Base-by-base conservation (phyloP, 768 basidiomycete genomes). In the Mycena capillaripes region DNA sequence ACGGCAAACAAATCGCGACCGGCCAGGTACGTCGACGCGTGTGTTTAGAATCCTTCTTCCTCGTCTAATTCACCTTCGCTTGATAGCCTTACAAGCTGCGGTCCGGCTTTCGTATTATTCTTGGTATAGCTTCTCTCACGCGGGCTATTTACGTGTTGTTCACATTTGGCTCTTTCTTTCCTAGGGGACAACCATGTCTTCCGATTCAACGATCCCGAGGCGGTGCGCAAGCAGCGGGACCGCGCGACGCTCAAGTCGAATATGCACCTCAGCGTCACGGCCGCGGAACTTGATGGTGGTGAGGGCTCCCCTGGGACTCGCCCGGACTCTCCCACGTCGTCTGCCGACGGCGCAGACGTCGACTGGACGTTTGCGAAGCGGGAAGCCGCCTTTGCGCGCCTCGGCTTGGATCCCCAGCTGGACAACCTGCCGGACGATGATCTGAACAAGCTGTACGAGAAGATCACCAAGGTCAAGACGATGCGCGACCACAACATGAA, bases 321-420 rank as follows among this genome's bases (percentile, higher is more conserved):
- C n/a, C 95, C 96, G 3, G 92, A 92, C 52, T 95, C 95, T 8
- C 93, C 94, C 4, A 84, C 88, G 1, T 91, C 91, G 16, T 93
- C 93, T 1, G 89, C 89, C 4, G 89, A 89, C 27, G 92, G 89
- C 65, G 86, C 89, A 30, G 93, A 95, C 74, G 93, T 96, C 52
- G 98, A 99, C 80, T 99, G 98, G 98, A 94, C 91, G n/a, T 99
- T 92, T 81, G 98, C 98, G 8, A 94, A 95, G 79, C 90, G 97
- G 10, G 98, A 99, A 82, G 97, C 97, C 7, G 97, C 96, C 4
- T 86, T 97, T 42, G 94, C 95, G 1, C 88, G 93, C 57, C 86
- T 98, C 21, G 97, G 97, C 4, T 82, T 95, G 38, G 95, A 97
- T 77, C 95, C 97, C 19, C 89, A 94, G 17, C 87, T 99, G 29